Evolutionary conservation across 306 rosid genomes (phyloP), one percentile per base, ranked within the genome.

Genomic region (Quercus bicolor): DNA sequence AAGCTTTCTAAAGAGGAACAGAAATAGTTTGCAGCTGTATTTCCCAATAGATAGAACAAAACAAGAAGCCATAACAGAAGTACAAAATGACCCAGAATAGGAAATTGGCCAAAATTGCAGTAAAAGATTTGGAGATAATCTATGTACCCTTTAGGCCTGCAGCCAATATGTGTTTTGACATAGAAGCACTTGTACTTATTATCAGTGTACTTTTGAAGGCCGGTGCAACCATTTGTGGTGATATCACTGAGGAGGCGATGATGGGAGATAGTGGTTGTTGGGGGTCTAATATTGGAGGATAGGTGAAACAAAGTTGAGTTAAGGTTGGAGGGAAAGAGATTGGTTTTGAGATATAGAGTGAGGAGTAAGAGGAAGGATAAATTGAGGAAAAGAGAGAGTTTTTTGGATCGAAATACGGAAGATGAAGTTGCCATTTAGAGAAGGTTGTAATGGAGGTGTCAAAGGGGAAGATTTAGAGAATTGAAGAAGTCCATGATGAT

Each of bases 21-120:
- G 45, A 94, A 94, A 83, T 90, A 94, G 37, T 78, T 91, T 4
- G 98, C 89, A 34, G 98, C 96, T 9, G 98, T 94, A 75, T 94
- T 89, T 1, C 97, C 96, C 77, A 94, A 40, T 2, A 94, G 80
- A 80, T 90, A 94, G 88, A 94, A 92, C 87, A 92, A 56, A 33
- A 92, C 85, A 19, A 89, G 73, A 54, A 94, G 97, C 96, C 97
- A 94, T 3, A 90, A 23, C 3, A 83, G 69, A 43, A 91, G 75
- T 0, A 88, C 75, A 18, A 73, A 2, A 37, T 87, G 56, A 34
- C 92, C 97, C 53, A 88, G 28, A 13, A 82, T 11, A 20, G 88
- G 89, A n/a, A 71, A 84, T 11, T 72, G 65, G 7, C 90, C 94
- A 5, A 86, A 72, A 56, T 56, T 84, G 87, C 98, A 93, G 40